Evolutionary conservation across 306 rosid genomes (phyloP).

Genomic region (Benincasa hispida): DNA sequence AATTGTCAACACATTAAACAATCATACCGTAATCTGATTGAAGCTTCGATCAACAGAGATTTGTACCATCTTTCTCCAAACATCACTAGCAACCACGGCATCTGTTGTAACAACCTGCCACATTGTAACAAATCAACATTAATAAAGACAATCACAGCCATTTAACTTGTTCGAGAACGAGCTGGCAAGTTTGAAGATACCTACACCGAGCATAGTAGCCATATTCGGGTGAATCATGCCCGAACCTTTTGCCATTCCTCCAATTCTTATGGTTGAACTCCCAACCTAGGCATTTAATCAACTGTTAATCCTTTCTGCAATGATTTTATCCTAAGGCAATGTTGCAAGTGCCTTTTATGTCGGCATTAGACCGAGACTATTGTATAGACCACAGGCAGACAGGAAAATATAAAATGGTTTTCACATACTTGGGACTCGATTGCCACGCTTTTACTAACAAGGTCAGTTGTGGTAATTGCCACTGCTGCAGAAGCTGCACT

Average conservation of each 20-base stretch:
- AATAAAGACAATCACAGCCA: neutral
- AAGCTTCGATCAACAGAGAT: slow-evolving; percentile 80
- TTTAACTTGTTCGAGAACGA: neutral
- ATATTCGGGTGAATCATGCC: slow-evolving; percentile 99
- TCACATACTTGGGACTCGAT: slow-evolving; percentile 58
- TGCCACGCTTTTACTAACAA: slow-evolving; percentile 93
- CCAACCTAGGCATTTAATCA: slow-evolving; percentile 49
- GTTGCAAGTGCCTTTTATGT: neutral
- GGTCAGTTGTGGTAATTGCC: slow-evolving; percentile 93
- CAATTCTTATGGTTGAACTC: slow-evolving; percentile 51
- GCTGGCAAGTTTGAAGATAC: slow-evolving; percentile 6
- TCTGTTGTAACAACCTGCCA: slow-evolving; percentile 81
- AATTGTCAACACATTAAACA: neutral
- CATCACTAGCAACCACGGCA: slow-evolving; percentile 58
- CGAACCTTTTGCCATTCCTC: slow-evolving; percentile 98
- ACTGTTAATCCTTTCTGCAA: neutral
- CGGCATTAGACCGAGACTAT: neutral
- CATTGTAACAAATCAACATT: neutral
- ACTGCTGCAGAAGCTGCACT: slow-evolving; percentile 94
- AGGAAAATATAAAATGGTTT: slow-evolving; percentile 5
- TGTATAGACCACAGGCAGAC: neutral
- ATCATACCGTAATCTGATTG: slow-evolving; percentile 85
- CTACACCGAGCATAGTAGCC: slow-evolving; percentile 97
- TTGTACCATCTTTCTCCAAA: slow-evolving; percentile 88
- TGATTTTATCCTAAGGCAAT: neutral